Base-by-base conservation (phyloP, 2,329 filamentous ascomycete genomes). In the Talaromyces piceae region DNA sequence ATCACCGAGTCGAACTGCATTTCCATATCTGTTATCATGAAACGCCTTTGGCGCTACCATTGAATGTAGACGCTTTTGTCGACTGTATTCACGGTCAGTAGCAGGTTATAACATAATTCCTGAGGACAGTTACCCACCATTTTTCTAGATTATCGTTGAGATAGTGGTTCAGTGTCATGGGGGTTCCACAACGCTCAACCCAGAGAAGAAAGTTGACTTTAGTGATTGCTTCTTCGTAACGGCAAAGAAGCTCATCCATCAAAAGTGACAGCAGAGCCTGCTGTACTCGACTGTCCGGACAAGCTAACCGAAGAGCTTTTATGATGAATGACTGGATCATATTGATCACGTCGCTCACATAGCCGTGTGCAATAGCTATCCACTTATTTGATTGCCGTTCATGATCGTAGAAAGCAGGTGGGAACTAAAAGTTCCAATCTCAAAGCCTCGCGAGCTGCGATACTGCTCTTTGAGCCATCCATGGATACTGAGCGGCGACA, bases 311-410 rank as follows among this genome's bases (percentile, higher is more conserved):
- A 2, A 86, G 65, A 0, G 77, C 62, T 0, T 56, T 59, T 1
- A 51, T 45, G 45, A 82, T 77, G 61, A 79, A 84, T 2, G 64
- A 51, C 43, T 85, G 80, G 0, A 82, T 73, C 0, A 77, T 52
- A 0, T 67, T 49, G 3, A 84, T 76, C 2, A 76, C 65, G 20
- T 77, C 73, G 52, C 73, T 74, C 3, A 81, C 67, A 53, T 83
- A 79, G 0, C 67, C 69, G 0, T 71, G 53, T 0, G 76, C 70
- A 1, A 85, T 59, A 0, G 52, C 43, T 0, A 66, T 58, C 82
- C 82, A 84, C 13, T 78, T 80, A 8, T 58, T 54, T 0, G 80
- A 73, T 50, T 84, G 80, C 30, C 74, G 71, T 73, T 72, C 62
- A 84, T 81, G 0, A 70, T 56, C 7, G 54, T 61, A 2, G 60